Conservation (phyloP, 2,329 filamentous ascomycete genomes). For the Neospermospora avenae region DNA sequence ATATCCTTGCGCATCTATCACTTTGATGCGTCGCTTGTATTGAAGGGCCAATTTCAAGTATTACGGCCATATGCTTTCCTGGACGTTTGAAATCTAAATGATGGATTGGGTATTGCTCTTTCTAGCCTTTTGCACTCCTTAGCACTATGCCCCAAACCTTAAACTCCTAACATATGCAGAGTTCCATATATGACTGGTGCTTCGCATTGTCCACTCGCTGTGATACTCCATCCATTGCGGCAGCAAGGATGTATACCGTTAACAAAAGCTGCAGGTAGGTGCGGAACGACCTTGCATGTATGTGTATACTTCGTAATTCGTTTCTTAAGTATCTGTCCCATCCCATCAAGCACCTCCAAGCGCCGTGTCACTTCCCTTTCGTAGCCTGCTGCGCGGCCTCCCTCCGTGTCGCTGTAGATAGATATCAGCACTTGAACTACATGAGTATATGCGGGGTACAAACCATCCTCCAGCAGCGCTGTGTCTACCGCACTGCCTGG, state of each 20-base stretch:
- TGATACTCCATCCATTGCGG: no score
- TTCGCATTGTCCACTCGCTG: background rate
- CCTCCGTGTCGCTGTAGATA: conserved; percentile 30
- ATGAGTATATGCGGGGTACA: background rate
- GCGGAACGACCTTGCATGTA: background rate
- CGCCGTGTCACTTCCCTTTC: conserved; percentile 42
- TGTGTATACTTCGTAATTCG: background rate
- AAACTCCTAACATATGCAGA: background rate
- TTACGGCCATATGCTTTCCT: background rate
- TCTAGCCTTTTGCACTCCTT: conserved; percentile 8
- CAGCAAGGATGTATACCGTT: background rate
- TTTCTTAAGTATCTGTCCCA: background rate
- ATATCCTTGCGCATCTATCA: no score
- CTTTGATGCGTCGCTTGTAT: no score
- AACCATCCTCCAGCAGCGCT: conserved; percentile 67
- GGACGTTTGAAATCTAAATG: background rate
- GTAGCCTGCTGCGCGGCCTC: conserved; percentile 49
- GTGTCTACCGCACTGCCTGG: conserved; percentile 66
- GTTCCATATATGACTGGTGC: background rate
- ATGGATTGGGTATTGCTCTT: conserved; percentile 12
- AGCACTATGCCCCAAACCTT: background rate
- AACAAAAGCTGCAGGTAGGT: no score
- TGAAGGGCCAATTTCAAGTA: background rate
- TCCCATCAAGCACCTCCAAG: background rate
- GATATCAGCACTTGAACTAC: conserved; percentile 13